These are phyloP conservation scores for Cylindrotheca fusiformis DNA, from an alignment of 108 stramenopile species.

Conservation along the genomic window DNA sequence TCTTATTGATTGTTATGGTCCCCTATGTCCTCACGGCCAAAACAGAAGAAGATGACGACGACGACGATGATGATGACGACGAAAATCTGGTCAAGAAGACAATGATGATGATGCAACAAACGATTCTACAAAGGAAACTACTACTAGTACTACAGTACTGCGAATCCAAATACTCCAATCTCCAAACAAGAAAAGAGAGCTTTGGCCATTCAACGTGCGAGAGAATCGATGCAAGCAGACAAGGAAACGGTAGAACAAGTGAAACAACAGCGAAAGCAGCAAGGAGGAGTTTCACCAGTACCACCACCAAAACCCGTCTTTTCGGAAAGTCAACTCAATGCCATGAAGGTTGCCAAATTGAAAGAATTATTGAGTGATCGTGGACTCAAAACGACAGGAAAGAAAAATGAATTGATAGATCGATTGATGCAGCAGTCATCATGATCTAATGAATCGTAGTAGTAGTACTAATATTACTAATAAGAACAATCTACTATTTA, in stretches of 20 bases:
- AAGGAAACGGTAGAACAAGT: constrained; percentile 1
- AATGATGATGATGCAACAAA: background rate
- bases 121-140: background rate
- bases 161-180: background rate
- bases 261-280: background rate
- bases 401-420: too few species aligned
- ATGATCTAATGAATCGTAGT: too few species aligned
- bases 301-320: background rate
- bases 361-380: too few species aligned
- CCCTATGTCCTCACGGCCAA: background rate
- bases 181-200: constrained; percentile 3
- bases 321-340: too few species aligned
- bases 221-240: constrained; percentile 1
- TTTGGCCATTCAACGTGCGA: background rate
- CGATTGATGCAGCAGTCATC: too few species aligned
- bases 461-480: too few species aligned
- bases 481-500: too few species aligned
- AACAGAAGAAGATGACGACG: constrained; percentile 9
- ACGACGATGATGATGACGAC: constrained; percentile 1
- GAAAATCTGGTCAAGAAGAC: background rate
- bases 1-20: constrained; percentile 7
- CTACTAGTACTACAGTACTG: background rate
- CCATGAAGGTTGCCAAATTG: too few species aligned
- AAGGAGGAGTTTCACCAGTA: too few species aligned
- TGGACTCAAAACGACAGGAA: too few species aligned